phyloP scores from a whole-genome alignment of 2,329 filamentous ascomycete genomes.

The Botrytis hyacinthi region DNA sequence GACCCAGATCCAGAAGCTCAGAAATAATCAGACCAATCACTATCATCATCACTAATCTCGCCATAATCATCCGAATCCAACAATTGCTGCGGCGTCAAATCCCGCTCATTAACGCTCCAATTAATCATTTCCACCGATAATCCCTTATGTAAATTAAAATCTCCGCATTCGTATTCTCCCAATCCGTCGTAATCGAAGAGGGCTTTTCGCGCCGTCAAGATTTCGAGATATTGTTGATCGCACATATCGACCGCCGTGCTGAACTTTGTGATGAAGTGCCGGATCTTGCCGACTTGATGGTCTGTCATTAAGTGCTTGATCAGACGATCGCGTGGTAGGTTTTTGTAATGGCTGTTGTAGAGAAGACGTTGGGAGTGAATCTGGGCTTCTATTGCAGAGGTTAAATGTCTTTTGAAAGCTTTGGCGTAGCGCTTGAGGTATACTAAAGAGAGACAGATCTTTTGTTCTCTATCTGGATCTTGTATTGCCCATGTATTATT shows the following conservation, averaged over 20 bases:
- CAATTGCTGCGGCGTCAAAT: not conserved
- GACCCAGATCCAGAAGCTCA: not conserved
- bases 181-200: constrained; percentile 2
- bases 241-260: not conserved
- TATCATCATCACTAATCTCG: not conserved
- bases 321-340: not conserved
- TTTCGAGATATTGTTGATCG: constrained; percentile 9
- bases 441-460: not conserved
- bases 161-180: not conserved
- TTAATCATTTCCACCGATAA: not conserved
- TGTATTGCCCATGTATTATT: too few relatives aligned
- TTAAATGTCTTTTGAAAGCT: not conserved
- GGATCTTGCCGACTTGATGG: not conserved
- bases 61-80: not conserved
- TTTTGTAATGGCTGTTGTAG: not conserved
- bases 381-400: not conserved
- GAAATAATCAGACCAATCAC: not conserved
- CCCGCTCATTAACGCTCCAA: not conserved
- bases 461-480: not conserved
- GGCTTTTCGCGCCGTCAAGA: not conserved
- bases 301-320: not conserved
- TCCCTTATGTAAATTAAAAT: not conserved
- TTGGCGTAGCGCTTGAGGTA: constrained; percentile 6
- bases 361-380: not conserved
- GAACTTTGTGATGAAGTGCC: not conserved